Conservation (phyloP, 805 yeast genomes). For the Ogataea methanolica region DNA sequence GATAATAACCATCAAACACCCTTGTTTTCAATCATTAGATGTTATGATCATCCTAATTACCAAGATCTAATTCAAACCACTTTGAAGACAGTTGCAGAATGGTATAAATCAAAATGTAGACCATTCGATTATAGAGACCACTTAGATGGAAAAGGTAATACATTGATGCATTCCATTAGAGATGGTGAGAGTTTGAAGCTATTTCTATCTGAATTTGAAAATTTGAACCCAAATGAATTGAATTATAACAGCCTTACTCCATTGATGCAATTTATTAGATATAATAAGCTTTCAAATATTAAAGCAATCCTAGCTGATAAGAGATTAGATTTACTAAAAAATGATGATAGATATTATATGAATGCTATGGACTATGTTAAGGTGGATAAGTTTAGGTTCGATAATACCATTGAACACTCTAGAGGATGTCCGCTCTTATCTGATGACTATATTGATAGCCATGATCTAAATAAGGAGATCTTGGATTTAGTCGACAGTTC, state of each 20-base stretch:
- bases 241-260: conserved; percentile 65
- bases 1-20: conserved; percentile 77
- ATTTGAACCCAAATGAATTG: conserved; percentile 51
- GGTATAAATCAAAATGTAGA: conserved; percentile 33
- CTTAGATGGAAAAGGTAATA: conserved; percentile 67
- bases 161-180: conserved; percentile 67
- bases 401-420: neutral
- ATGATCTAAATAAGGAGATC: conserved; percentile 19
- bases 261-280: conserved; percentile 63
- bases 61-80: conserved; percentile 41
- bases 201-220: conserved; percentile 34
- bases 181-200: conserved; percentile 38
- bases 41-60: conserved; percentile 75
- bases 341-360: conserved; percentile 28
- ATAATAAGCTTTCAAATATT: conserved; percentile 60
- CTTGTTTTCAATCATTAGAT: conserved; percentile 64
- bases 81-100: conserved; percentile 37
- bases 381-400: conserved; percentile 20
- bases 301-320: conserved; percentile 42
- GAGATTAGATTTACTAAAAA: conserved; percentile 40
- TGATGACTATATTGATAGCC: neutral
- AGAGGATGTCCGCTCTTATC: neutral
- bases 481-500: conserved; percentile 31
- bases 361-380: conserved; percentile 45
- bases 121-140: conserved; percentile 54